Base-by-base conservation (phyloP, 768 basidiomycete species). In the Leccinellum albellum region DNA sequence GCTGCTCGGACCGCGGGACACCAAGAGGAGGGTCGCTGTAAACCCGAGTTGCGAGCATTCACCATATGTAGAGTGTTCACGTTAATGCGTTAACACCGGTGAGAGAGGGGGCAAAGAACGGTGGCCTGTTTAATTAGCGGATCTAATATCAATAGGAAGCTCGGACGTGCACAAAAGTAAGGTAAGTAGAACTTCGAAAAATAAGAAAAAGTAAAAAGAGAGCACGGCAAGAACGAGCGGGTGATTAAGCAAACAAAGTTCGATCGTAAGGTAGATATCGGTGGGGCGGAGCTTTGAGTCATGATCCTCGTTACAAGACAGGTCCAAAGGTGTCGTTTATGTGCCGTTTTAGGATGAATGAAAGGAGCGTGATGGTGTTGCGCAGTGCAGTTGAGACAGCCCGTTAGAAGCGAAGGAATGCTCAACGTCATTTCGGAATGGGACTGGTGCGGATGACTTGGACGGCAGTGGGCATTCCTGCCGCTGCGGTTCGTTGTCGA, bases 231-330 rank as follows among this genome's bases (percentile, higher is more conserved):
- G 46, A 53, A 49, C 17, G 56, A 56, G 57, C 23, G 57, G 21
- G 58, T 35, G 54, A 70, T 73, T 73, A 73, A 33, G 46, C 49
- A 58, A 58, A 62, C 56, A 17, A 24, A 51, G 56, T 63, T 61
- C 56, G 55, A 61, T 57, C 37, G 21, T 62, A 61, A 23, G 15
- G 40, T 42, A 42, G 40, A 42, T 20, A 60, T 55, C 51, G 15
- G 24, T 49, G 4, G 42, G 10, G 24, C 23, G 50, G 29, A 17
- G n/a, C 55, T 49, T 46, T 40, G 50, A 58, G 50, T 73, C 71
- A 54, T 71, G 61, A 72, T 71, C 61, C 66, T 70, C 70, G 61
- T 70, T 56, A 24, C 40, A 61, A 49, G 47, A 63, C 40, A 40
- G 37, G 58, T 50, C 49, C 31, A 20, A 40, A 57, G 28, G 53